phyloP scores from a whole-genome alignment of 345 rosid genomes.

The Heritiera fomes region DNA sequence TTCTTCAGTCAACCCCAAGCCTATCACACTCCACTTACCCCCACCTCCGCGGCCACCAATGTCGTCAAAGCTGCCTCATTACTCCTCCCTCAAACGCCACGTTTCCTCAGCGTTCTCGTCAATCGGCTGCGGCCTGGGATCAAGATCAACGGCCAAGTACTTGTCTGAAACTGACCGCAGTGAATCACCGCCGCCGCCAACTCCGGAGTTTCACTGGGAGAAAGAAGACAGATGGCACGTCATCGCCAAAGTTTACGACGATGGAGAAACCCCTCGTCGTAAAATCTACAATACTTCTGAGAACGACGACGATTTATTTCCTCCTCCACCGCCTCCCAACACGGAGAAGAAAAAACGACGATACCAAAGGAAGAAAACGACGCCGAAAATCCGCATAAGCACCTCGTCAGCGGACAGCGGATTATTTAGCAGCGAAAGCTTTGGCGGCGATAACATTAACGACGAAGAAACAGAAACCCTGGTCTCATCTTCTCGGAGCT shows the following conservation, averaged over 20 bases:
- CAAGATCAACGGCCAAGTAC: conserved; percentile 24
- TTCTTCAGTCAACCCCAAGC: conserved; percentile 23
- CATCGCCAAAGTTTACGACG: conserved; percentile 41
- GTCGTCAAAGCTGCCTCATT: conserved; percentile 17
- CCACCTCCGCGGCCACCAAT: conserved; percentile 14
- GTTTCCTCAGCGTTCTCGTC: conserved; percentile 48
- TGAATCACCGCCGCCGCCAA: conserved; percentile 37
- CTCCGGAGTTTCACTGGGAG: conserved; percentile 64
- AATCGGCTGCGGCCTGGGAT: conserved; percentile 44
- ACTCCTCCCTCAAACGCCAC: conserved; percentile 47
- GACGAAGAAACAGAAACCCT: conserved; percentile 54
- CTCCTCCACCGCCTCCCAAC: conserved; percentile 26
- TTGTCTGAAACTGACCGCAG: conserved; percentile 32
- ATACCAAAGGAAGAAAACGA: conserved; percentile 31
- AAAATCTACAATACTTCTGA: conserved; percentile 48
- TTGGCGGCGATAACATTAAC: conserved; percentile 10
- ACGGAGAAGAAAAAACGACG: conserved; percentile 41
- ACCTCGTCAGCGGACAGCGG: conserved; percentile 60
- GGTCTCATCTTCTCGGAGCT: conserved; percentile 58
- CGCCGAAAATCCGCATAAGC: conserved; percentile 43
- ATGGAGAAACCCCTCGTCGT: conserved; percentile 44
- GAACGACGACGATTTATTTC: conserved; percentile 24
- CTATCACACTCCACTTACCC: conserved; percentile 20
- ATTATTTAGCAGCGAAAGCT: conserved; percentile 44
- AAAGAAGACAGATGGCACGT: conserved; percentile 61